Conservation (phyloP, 257 asterid genomes). For the Penstemon eatonii region DNA sequence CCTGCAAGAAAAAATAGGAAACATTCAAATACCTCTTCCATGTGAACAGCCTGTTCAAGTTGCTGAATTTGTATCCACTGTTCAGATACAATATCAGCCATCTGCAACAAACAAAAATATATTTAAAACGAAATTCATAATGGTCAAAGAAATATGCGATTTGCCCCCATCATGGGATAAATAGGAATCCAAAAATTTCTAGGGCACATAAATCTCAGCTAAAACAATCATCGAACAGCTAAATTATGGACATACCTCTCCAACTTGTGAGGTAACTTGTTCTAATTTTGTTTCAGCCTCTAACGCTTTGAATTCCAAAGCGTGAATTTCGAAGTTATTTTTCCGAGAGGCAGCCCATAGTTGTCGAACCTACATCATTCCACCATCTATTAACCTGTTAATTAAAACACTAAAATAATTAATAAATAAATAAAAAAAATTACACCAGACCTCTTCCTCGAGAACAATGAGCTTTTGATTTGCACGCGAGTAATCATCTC, state of each 20-base stretch:
- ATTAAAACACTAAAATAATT: neutral
- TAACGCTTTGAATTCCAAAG: slow-evolving; percentile 49
- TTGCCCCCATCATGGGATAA: neutral
- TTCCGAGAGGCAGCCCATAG: slow-evolving; percentile 71
- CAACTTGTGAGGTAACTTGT: slow-evolving; percentile 44
- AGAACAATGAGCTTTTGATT: slow-evolving; percentile 43
- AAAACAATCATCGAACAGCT: neutral
- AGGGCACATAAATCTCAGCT: neutral
- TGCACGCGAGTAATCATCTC: slow-evolving; percentile 36
- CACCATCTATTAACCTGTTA: slow-evolving; percentile 18
- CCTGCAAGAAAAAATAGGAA: slow-evolving; percentile 20
- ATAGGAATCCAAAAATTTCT: neutral
- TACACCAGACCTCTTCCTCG: slow-evolving; percentile 59
- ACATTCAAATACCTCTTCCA: slow-evolving; percentile 57
- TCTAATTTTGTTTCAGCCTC: slow-evolving; percentile 62
- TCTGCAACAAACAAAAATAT: slow-evolving; percentile 34
- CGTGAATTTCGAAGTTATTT: slow-evolving; percentile 67
- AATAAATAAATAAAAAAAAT: neutral
- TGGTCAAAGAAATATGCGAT: neutral
- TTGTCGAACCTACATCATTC: slow-evolving; percentile 55
- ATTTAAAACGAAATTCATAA: no score
- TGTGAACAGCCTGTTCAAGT: slow-evolving; percentile 91
- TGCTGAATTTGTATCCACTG: slow-evolving; percentile 92
- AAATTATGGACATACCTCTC: slow-evolving; percentile 43
- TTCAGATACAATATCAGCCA: slow-evolving; percentile 64